Base-by-base conservation (phyloP, 2,329 filamentous ascomycete species). In the Didymosphaeria variabile region DNA sequence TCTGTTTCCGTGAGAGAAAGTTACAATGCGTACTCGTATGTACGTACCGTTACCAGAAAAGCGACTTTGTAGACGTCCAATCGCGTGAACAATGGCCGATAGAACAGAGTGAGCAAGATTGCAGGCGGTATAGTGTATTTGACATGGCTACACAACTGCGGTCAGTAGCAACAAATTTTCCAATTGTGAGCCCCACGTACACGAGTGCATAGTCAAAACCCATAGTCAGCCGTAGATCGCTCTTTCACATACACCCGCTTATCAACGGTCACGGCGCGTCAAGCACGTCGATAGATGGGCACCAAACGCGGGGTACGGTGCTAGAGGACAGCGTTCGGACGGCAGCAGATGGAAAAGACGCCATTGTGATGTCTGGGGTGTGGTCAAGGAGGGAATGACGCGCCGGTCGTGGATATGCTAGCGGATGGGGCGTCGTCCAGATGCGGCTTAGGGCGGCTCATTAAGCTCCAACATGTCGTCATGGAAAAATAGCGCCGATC, bases 71-170 rank as follows among this genome's bases (percentile, higher is more conserved):
- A 89, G 42, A 86, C 69, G 72, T 91, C 89, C 58, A 88, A 79
- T 38, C 80, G 82, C 21, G 86, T 90, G 57, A 87, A 82, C 38
- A 92, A 81, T 2, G 89, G 90, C 49, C 81, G 83, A 64, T 87
- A 86, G 51, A 90, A 75, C 45, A 85, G 67, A 17, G 88, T 88
- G 65, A 91, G 82, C 45, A 84, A 69, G 64, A 84, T 75, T 10
- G 88, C 89, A 26, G 87, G 82, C 15, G 89, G 89, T 59, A 91
- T 86, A 34, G 87, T 91, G 80, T 88, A 91, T 68, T 86, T 86
- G 69, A 88, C 74, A 75, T 91, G 87, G 66, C 88, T 91, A 61
- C 59, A 26, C 40, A 54, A 15, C 46, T n/a, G 31, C 26, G 51
- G 29, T 52, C 42, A 57, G 47, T 15, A 50, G 31, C 31, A 15